Conservation (phyloP, 2,329 filamentous ascomycete species). For the Trichocomaceae sp. region DNA sequence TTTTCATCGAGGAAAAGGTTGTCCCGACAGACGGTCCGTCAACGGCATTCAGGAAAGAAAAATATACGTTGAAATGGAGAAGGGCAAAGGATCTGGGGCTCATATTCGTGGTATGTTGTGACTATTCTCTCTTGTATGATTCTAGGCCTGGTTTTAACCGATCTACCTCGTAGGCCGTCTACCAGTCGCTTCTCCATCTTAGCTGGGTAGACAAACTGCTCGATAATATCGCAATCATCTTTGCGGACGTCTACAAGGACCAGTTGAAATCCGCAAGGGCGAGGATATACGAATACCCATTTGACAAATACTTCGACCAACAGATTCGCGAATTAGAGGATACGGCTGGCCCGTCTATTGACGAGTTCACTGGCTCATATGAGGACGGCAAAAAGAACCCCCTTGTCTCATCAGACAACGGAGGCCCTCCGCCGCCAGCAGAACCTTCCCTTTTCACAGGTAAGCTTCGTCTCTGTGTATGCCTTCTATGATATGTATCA, state of each 20-base stretch:
- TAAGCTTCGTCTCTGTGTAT: conserved; percentile 16
- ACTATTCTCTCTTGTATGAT: conserved; percentile 10
- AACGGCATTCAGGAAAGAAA: conserved; percentile 77
- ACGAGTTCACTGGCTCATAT: conserved; percentile 31
- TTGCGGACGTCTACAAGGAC: conserved; percentile 81
- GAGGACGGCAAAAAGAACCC: conserved; percentile 39
- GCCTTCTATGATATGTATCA: neutral
- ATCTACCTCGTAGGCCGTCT: conserved; percentile 65
- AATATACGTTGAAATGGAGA: conserved; percentile 92
- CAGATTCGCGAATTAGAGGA: conserved; percentile 69
- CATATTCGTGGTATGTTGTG: conserved; percentile 75
- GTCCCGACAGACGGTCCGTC: conserved; percentile 56
- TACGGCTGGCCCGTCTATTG: conserved; percentile 31
- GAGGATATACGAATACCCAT: conserved; percentile 72
- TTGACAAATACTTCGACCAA: conserved; percentile 91
- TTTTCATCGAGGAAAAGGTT: conserved; percentile 92
- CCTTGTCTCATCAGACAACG: conserved; percentile 44
- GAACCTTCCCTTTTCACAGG: conserved; percentile 48
- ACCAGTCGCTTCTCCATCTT: conserved; percentile 88
- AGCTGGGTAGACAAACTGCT: conserved; percentile 96
- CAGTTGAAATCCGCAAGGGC: conserved; percentile 76
- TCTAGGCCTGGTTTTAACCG: conserved; percentile 14
- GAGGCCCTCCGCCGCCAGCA: conserved; percentile 46
- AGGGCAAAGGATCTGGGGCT: conserved; percentile 85
- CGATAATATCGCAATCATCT: conserved; percentile 89